Percentiles rank a stretch among this genome's conserved stretches.
Evolutionary conservation across 345 rosid species (phyloP).

Genomic region (Citrus maxima): DNA sequence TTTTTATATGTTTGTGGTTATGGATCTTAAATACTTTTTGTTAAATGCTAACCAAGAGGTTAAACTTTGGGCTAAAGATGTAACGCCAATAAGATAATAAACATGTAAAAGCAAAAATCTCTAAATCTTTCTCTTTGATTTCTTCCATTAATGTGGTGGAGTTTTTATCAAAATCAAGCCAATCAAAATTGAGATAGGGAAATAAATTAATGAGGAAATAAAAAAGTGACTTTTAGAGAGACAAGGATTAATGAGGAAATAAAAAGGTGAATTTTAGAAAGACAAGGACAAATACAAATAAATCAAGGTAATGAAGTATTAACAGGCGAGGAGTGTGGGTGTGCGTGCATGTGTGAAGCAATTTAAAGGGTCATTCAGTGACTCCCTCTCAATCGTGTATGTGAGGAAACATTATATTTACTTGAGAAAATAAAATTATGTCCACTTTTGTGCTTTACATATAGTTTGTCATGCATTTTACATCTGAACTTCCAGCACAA

Average conservation of each 20-base stretch:
- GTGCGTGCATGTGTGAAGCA: neutral
- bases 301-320: neutral
- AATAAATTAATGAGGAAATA: neutral
- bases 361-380: neutral
- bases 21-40: neutral
- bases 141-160: neutral
- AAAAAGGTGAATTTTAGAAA: neutral
- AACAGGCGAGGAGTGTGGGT: neutral
- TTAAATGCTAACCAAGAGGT: neutral
- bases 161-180: neutral
- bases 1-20: neutral
- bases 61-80: neutral
- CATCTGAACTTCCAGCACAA: neutral
- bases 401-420: neutral
- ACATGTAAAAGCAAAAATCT: neutral
- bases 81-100: neutral
- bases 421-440: neutral
- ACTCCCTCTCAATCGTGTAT: neutral
- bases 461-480: neutral
- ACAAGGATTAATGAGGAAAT: neutral
- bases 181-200: neutral
- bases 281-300: neutral
- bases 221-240: neutral
- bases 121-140: neutral
- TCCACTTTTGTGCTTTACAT: neutral